phyloP scores from a whole-genome alignment of 2,329 filamentous ascomycete genomes.

The Colletotrichum destructivum region DNA sequence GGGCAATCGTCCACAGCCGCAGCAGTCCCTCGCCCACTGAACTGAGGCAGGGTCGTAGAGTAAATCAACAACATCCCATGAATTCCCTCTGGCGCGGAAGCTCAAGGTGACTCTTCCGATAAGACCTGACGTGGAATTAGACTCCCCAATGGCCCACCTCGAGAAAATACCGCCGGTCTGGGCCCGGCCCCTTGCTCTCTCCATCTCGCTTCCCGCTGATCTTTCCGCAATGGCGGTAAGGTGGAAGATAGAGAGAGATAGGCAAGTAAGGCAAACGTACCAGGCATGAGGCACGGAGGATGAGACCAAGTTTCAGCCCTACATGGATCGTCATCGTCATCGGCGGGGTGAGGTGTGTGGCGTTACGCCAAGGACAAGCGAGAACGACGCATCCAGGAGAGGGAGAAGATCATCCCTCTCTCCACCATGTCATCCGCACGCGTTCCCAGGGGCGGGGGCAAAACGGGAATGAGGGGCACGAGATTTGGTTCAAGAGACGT shows the following conservation, averaged over 20 bases:
- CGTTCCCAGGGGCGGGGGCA: background rate
- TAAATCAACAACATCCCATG: too few species aligned
- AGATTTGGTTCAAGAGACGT: background rate
- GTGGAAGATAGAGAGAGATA: too few species aligned
- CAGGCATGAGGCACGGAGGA: background rate
- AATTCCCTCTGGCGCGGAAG: too few species aligned
- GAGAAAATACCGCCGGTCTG: too few species aligned
- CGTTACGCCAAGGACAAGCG: slow-evolving; percentile 20
- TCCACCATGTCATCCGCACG: background rate
- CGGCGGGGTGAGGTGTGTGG: slow-evolving; percentile 34
- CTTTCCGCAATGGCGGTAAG: background rate
- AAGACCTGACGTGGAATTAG: too few species aligned
- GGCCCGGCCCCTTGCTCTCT: too few species aligned
- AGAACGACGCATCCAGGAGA: background rate
- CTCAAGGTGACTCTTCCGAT: too few species aligned
- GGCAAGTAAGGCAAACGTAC: too few species aligned
- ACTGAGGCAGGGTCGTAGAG: too few species aligned
- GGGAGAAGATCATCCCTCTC: background rate
- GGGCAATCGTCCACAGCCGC: too few species aligned
- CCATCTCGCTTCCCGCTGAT: background rate
- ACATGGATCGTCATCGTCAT: slow-evolving; percentile 30
- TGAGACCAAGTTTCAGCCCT: slow-evolving; percentile 21
- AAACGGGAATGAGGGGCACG: background rate
- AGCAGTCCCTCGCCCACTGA: too few species aligned
- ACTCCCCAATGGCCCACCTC: too few species aligned